Conservation (phyloP, 352 stramenopile genomes). For the Globisporangium megalacanthum region DNA sequence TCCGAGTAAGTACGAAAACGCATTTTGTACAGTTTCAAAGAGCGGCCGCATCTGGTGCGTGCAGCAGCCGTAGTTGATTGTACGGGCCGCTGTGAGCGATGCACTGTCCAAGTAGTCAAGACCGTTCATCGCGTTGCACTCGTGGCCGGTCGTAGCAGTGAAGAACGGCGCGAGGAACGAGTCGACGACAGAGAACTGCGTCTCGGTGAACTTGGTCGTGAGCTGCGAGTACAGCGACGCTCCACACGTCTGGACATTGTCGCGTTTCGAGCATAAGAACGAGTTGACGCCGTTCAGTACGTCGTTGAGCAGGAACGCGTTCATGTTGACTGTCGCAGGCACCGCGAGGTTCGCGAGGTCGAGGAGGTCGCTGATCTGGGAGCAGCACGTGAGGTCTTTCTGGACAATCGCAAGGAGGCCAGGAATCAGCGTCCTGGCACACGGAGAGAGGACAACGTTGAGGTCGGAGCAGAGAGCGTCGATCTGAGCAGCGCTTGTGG, state of each 20-base stretch:
- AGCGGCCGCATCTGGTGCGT: constrained; percentile 22
- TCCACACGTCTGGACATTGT: constrained; percentile 32
- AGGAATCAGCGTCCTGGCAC: constrained; percentile 38
- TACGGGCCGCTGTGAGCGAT: background rate
- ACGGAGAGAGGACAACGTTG: constrained; percentile 39
- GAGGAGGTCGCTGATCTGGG: constrained; percentile 32
- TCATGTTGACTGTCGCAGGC: constrained; percentile 33
- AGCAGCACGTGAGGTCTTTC: constrained; percentile 43
- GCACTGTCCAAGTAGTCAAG: constrained; percentile 8
- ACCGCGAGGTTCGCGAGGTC: constrained; percentile 49
- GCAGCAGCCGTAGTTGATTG: constrained; percentile 12
- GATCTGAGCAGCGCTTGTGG: constrained; percentile 26
- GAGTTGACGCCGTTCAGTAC: constrained; percentile 50
- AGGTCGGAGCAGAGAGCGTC: constrained; percentile 45
- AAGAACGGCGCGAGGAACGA: constrained; percentile 20
- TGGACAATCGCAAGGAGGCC: constrained; percentile 33
- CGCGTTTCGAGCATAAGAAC: constrained; percentile 38
- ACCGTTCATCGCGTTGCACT: constrained; percentile 10
- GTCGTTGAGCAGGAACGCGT: constrained; percentile 30
- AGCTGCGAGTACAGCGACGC: constrained; percentile 33
- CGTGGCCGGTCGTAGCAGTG: constrained; percentile 19
- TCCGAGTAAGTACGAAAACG: constrained; percentile 40
- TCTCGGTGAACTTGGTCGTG: constrained; percentile 22
- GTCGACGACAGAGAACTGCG: constrained; percentile 31
- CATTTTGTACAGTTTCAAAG: constrained; percentile 39